Conservation (phyloP, 495 filamentous ascomycete genomes). For the Chaetomium tenue region DNA sequence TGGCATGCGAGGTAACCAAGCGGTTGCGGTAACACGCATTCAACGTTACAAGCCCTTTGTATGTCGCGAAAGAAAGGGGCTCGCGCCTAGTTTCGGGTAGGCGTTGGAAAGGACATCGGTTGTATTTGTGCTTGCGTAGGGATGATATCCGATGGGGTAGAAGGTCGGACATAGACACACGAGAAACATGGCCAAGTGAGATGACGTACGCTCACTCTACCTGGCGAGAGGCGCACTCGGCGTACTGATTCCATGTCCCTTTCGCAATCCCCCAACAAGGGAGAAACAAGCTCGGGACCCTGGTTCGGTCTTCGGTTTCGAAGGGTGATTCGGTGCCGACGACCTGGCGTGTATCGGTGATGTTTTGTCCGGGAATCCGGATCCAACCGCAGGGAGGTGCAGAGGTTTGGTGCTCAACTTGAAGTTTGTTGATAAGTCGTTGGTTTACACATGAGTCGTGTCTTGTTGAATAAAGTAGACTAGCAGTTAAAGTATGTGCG, state of each 20-base stretch:
- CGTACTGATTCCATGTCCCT: not conserved
- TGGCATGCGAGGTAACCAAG: conserved; percentile 15
- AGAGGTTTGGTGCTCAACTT: not conserved
- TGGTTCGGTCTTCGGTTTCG: not conserved
- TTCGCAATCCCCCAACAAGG: not conserved
- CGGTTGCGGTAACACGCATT: not conserved
- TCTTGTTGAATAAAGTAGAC: not conserved
- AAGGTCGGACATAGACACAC: not conserved
- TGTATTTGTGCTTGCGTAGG: not conserved
- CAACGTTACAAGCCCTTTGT: not conserved
- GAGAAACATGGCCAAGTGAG: not conserved
- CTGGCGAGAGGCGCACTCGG: not conserved
- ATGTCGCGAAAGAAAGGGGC: not conserved
- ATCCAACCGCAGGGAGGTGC: not conserved
- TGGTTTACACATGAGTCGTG: not conserved
- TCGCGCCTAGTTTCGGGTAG: not conserved
- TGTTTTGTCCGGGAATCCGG: not conserved
- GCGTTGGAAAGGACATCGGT: not conserved
- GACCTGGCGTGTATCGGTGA: conserved; percentile 1
- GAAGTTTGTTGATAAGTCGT: not conserved
- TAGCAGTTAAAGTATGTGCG: not conserved
- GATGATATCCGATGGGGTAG: not conserved
- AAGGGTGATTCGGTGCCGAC: conserved; percentile 2
- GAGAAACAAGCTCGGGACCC: not conserved
- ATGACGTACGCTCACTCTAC: not conserved